Conservation (phyloP, 192 early-diverging fungal genomes). For the Tieghemiomyces parasiticus region DNA sequence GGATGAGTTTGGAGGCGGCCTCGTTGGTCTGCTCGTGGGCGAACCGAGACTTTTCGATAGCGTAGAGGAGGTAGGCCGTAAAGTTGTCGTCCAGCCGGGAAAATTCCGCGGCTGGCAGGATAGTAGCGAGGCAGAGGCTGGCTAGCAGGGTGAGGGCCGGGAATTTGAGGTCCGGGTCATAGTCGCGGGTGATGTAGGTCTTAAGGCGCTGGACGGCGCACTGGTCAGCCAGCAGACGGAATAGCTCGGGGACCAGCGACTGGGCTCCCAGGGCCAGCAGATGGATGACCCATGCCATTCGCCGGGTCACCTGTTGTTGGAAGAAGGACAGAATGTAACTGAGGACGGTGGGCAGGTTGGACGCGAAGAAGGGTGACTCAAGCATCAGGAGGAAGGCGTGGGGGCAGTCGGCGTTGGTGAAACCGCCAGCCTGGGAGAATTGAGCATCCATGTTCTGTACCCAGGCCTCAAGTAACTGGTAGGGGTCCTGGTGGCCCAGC, state of each 20-base stretch:
- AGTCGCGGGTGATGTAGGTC: conserved; percentile 11
- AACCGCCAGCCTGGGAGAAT: not conserved
- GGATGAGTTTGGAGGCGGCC: not conserved
- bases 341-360: not conserved
- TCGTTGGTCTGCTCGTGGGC: conserved; percentile 9
- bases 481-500: not conserved
- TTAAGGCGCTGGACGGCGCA: conserved; percentile 1
- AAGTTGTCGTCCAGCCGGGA: not conserved
- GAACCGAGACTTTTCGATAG: conserved; percentile 5
- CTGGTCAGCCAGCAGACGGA: not conserved
- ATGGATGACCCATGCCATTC: conserved; percentile 7
- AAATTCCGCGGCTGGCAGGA: not conserved
- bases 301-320: conserved; percentile 4
- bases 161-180: conserved; percentile 5
- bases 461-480: conserved; percentile 1
- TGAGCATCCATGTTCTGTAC: conserved; percentile 5
- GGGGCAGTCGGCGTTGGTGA: conserved; percentile 9
- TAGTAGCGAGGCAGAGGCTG: not conserved
- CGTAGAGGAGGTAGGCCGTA: conserved; percentile 6
- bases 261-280: conserved; percentile 1
- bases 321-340: not conserved
- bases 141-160: not conserved
- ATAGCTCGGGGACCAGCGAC: not conserved
- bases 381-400: conserved; percentile 5
- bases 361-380: conserved; percentile 2